Conservation (phyloP, 208 protist species). For the Wallacemonas sp. region DNA sequence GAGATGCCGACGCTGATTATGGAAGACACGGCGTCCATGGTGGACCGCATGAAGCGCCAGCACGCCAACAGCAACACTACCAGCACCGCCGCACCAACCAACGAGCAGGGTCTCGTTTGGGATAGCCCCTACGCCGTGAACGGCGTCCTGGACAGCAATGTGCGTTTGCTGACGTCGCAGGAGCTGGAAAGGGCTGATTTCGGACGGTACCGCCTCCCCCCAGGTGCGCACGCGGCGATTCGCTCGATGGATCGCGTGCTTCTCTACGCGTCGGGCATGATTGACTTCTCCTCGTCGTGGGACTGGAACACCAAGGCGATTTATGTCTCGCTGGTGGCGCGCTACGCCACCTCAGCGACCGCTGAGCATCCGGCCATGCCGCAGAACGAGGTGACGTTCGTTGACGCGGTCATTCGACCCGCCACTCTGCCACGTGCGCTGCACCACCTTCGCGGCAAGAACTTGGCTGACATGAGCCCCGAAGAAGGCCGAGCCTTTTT, state of each 20-base stretch:
- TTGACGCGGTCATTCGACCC: conserved; percentile 49
- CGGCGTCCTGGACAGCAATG: neutral
- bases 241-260: conserved; percentile 38
- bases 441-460: neutral
- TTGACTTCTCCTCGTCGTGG: conserved; percentile 58
- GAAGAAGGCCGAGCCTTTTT: neutral
- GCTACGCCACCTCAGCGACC: conserved; percentile 35
- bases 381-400: conserved; percentile 56
- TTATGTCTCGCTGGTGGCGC: conserved; percentile 59
- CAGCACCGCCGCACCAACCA: too few species aligned
- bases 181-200: neutral
- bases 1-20: neutral
- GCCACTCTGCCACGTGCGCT: conserved; percentile 16
- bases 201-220: neutral
- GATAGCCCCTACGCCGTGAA: neutral
- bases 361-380: neutral
- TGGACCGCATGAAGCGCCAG: too few species aligned
- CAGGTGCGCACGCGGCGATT: neutral
- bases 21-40: neutral
- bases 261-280: conserved; percentile 31
- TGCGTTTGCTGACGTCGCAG: neutral
- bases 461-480: neutral
- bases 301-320: conserved; percentile 86
- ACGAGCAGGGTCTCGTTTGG: neutral
- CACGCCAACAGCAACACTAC: too few species aligned